Percentiles rank a stretch among this genome's conserved stretches.
Evolutionary conservation across 1,284 basidiomycete genomes (phyloP).

Genomic region (Moesziomyces sp.): DNA sequence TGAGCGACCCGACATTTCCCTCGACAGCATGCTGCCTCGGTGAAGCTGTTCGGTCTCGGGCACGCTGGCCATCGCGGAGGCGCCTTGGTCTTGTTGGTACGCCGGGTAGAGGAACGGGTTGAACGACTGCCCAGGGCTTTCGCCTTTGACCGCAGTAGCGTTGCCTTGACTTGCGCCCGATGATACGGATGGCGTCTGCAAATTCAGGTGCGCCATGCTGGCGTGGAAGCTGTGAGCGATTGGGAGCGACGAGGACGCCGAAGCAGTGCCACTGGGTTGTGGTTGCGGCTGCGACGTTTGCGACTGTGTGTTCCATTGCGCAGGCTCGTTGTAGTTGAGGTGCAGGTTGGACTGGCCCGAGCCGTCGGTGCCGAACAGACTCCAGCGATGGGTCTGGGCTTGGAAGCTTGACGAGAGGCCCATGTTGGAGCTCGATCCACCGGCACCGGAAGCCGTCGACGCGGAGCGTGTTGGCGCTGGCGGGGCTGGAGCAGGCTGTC

Average conservation of each 20-base stretch:
- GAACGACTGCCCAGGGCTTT: conserved; percentile 22
- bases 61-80: conserved; percentile 3
- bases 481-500: conserved; percentile 5
- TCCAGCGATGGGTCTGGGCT: conserved; percentile 40
- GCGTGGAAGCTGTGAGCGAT: conserved; percentile 41
- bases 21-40: background rate
- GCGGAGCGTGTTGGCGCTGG: conserved; percentile 10
- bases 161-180: conserved; percentile 3
- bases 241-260: conserved; percentile 39
- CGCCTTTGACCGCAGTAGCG: conserved; percentile 13
- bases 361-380: conserved; percentile 37
- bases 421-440: conserved; percentile 7
- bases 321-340: conserved; percentile 28
- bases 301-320: conserved; percentile 14
- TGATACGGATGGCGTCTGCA: conserved; percentile 40
- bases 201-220: conserved; percentile 52
- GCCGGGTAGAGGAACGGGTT: conserved; percentile 50
- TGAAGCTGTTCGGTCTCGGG: conserved; percentile 3
- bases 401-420: conserved; percentile 40
- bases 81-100: conserved; percentile 27
- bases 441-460: conserved; percentile 4
- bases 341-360: conserved; percentile 23
- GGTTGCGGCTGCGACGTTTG: conserved; percentile 3
- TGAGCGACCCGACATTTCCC: conserved; percentile 6
- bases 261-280: conserved; percentile 14